Evolutionary conservation across 2,329 filamentous ascomycete species (phyloP).

Genomic region (Arthrobotrys megalospora): DNA sequence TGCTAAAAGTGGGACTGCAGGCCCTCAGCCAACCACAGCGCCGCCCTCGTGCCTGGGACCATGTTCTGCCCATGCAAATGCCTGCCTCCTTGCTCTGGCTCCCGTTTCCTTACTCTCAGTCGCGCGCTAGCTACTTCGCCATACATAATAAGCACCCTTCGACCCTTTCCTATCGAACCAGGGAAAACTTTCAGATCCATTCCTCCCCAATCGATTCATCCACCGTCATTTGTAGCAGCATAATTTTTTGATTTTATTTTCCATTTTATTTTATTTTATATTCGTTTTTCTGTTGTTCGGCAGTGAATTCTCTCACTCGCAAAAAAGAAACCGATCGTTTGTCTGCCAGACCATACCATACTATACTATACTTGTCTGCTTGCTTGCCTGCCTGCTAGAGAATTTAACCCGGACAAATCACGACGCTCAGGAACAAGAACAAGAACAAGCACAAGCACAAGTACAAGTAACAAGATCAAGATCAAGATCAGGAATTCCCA

Average conservation of each 20-base stretch:
- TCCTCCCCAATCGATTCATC: slow-evolving; percentile 31
- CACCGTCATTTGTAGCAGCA: slow-evolving; percentile 46
- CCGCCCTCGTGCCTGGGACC: slow-evolving; percentile 53
- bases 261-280: no score
- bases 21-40: slow-evolving; percentile 44
- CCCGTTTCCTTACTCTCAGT: slow-evolving; percentile 58
- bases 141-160: slow-evolving; percentile 62
- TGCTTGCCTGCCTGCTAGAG: slow-evolving; percentile 29
- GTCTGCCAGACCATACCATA: background rate
- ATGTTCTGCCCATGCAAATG: slow-evolving; percentile 52
- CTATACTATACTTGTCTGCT: slow-evolving; percentile 20
- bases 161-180: slow-evolving; percentile 59
- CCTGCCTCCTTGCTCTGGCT: slow-evolving; percentile 51
- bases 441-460: no score
- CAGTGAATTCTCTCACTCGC: slow-evolving; percentile 8
- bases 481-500: no score
- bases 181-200: slow-evolving; percentile 57
- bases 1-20: slow-evolving; percentile 58
- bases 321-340: slow-evolving; percentile 41
- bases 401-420: slow-evolving; percentile 47
- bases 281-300: no score
- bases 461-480: no score
- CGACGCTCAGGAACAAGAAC: background rate
- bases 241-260: slow-evolving; percentile 37
- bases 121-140: slow-evolving; percentile 61